Evolutionary conservation across 2,329 filamentous ascomycete genomes (phyloP).

Genomic region (Aspergillus sp.): DNA sequence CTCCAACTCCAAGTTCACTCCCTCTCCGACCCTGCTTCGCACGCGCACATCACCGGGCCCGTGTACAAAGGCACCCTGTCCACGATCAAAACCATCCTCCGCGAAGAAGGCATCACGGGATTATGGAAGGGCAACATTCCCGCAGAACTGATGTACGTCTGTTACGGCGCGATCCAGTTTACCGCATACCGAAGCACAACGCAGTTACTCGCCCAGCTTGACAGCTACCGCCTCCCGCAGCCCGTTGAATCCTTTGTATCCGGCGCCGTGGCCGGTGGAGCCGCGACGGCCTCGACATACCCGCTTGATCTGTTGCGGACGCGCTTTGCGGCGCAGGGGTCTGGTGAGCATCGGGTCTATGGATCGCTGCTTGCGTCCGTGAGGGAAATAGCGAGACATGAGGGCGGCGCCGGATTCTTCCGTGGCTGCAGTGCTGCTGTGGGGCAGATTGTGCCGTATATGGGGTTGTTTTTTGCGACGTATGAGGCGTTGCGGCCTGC

Average conservation of each 20-base stretch:
- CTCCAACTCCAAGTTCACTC: slow-evolving; percentile 92
- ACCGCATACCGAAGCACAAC: slow-evolving; percentile 79
- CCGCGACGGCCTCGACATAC: slow-evolving; percentile 84
- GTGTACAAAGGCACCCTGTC: slow-evolving; percentile 52
- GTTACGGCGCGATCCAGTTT: slow-evolving; percentile 89
- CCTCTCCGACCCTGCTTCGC: slow-evolving; percentile 71
- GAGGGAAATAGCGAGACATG: slow-evolving; percentile 71
- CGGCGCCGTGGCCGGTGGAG: slow-evolving; percentile 79
- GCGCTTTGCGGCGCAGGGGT: slow-evolving; percentile 93
- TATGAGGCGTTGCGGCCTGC: slow-evolving; percentile 77
- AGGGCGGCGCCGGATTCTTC: slow-evolving; percentile 83
- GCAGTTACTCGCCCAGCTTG: slow-evolving; percentile 64
- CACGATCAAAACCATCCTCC: slow-evolving; percentile 13
- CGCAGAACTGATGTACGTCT: slow-evolving; percentile 90
- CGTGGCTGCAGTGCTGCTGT: slow-evolving; percentile 81
- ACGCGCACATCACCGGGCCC: slow-evolving; percentile 52
- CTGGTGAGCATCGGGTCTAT: slow-evolving; percentile 70
- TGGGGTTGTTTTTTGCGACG: slow-evolving; percentile 92
- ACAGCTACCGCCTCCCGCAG: slow-evolving; percentile 60
- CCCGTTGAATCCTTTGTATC: slow-evolving; percentile 79
- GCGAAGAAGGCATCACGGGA: slow-evolving; percentile 45
- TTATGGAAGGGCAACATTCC: slow-evolving; percentile 99
- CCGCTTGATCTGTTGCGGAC: slow-evolving; percentile 92
- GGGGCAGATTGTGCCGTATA: slow-evolving; percentile 89
- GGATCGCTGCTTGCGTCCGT: slow-evolving; percentile 70